Evolutionary conservation across 2,329 filamentous ascomycete genomes (phyloP).

Genomic region (Cladobotryum mycophilum): DNA sequence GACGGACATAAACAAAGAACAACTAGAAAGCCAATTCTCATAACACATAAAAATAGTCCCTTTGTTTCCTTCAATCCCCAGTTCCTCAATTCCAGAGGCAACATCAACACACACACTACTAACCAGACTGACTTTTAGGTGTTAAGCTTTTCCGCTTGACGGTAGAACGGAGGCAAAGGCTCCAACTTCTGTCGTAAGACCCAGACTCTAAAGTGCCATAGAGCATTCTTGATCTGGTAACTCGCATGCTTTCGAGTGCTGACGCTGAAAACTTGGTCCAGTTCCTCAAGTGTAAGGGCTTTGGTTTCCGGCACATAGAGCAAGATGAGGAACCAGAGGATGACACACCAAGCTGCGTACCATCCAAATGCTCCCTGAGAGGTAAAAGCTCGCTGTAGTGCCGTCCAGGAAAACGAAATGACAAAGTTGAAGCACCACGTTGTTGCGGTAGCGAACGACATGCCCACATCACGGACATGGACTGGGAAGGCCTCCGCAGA

Average conservation of each 20-base stretch:
- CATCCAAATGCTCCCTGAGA: constrained; percentile 32
- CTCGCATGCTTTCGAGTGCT: constrained; percentile 33
- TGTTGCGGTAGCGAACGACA: constrained; percentile 33
- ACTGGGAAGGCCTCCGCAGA: constrained; percentile 33
- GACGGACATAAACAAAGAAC: background rate
- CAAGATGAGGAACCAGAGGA: constrained; percentile 42
- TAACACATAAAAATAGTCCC: too few species aligned
- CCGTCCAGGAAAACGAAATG: constrained; percentile 25
- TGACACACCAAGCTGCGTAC: constrained; percentile 42
- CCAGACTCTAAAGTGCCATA: constrained; percentile 13
- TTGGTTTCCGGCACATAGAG: constrained; percentile 46
- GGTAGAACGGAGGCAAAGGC: constrained; percentile 12
- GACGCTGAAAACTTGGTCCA: constrained; percentile 43
- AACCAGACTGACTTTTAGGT: background rate
- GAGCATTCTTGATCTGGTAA: constrained; percentile 29
- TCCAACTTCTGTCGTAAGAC: constrained; percentile 12
- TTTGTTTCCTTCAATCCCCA: too few species aligned
- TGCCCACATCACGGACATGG: constrained; percentile 32
- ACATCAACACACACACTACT: background rate
- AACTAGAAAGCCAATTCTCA: too few species aligned
- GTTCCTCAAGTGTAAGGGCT: constrained; percentile 44
- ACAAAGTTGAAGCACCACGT: constrained; percentile 26
- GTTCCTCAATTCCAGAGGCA: background rate
- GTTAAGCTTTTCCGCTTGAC: constrained; percentile 3
- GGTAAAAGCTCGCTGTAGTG: constrained; percentile 26